Percentiles rank a stretch among this genome's conserved stretches.
These are phyloP conservation scores for Didymella arachidicola DNA, from an alignment of 2,329 filamentous ascomycete species.

Conservation along the genomic window DNA sequence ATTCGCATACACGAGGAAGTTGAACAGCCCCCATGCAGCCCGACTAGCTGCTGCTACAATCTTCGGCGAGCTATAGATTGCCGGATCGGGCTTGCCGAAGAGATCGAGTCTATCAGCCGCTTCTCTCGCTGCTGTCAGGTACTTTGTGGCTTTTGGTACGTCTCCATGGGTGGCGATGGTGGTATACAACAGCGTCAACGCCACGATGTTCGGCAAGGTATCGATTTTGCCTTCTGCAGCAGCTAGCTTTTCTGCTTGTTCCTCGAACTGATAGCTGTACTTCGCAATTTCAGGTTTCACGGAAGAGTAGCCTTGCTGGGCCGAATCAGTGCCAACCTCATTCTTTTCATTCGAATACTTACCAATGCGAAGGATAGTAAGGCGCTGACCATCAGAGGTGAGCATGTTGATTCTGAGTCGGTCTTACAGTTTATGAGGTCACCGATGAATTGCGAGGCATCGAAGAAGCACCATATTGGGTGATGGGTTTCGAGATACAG, in stretches of 20 bases:
- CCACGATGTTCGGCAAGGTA: slow-evolving; percentile 14
- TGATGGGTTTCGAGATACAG: slow-evolving; percentile 25
- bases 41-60: slow-evolving; percentile 16
- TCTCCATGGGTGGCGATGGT: slow-evolving; percentile 20
- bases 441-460: slow-evolving; percentile 19
- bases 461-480: slow-evolving; percentile 23
- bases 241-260: slow-evolving; percentile 22
- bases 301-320: slow-evolving; percentile 18
- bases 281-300: slow-evolving; percentile 13
- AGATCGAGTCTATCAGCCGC: slow-evolving; percentile 19
- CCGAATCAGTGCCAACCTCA: not conserved
- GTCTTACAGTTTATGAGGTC: slow-evolving; percentile 19
- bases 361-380: slow-evolving; percentile 22
- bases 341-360: not conserved
- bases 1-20: slow-evolving; percentile 22
- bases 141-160: slow-evolving; percentile 16
- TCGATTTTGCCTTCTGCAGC: slow-evolving; percentile 13
- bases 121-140: slow-evolving; percentile 13
- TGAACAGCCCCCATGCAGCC: slow-evolving; percentile 24
- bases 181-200: slow-evolving; percentile 18
- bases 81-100: slow-evolving; percentile 16
- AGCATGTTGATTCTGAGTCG: slow-evolving; percentile 14
- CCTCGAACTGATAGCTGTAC: slow-evolving; percentile 18
- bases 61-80: slow-evolving; percentile 9
- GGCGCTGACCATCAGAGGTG: slow-evolving; percentile 19